A percentile compares a stretch with the other conserved stretches of the same genome.
Evolutionary conservation across 192 early-diverging fungal species (phyloP).

Genomic region (Podila epicladia): DNA sequence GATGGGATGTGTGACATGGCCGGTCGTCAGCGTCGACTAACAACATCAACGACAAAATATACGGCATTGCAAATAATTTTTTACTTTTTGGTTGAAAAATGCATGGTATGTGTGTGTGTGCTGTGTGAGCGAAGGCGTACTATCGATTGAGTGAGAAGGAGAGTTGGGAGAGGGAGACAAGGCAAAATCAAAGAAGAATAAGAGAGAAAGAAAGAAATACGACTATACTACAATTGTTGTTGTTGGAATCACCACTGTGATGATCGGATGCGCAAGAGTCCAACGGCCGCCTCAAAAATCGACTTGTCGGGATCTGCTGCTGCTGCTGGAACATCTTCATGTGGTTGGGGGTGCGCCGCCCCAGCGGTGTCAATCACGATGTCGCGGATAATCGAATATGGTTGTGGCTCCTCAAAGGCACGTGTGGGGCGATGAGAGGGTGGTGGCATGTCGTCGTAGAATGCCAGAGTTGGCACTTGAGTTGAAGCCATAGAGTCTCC

Average conservation of each 20-base stretch:
- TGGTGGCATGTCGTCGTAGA: too few species aligned
- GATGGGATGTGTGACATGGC: not conserved
- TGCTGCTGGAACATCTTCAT: too few species aligned
- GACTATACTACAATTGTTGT: not conserved
- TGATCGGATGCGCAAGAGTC: constrained; percentile 21
- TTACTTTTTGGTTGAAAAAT: constrained; percentile 1
- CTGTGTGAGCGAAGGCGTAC: not conserved
- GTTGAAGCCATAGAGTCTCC: not conserved
- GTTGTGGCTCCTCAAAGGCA: too few species aligned
- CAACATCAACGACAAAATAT: not conserved
- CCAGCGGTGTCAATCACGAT: too few species aligned
- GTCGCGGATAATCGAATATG: too few species aligned
- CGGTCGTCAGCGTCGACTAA: too few species aligned
- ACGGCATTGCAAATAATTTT: not conserved
- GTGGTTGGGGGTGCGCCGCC: too few species aligned
- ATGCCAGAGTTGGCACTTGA: not conserved
- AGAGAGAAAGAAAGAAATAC: not conserved
- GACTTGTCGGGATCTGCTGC: constrained; percentile 32
- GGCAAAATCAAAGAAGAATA: not conserved
- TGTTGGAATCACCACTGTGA: constrained; percentile 23
- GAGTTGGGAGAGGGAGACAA: not conserved
- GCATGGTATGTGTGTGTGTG: constrained; percentile 10
- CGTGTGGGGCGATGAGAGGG: too few species aligned
- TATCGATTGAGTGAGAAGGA: not conserved
- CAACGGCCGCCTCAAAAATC: constrained; percentile 40